Evolutionary conservation across 352 stramenopile species (phyloP), one percentile per base, ranked within the genome.

Genomic region (Globisporangium solare): DNA sequence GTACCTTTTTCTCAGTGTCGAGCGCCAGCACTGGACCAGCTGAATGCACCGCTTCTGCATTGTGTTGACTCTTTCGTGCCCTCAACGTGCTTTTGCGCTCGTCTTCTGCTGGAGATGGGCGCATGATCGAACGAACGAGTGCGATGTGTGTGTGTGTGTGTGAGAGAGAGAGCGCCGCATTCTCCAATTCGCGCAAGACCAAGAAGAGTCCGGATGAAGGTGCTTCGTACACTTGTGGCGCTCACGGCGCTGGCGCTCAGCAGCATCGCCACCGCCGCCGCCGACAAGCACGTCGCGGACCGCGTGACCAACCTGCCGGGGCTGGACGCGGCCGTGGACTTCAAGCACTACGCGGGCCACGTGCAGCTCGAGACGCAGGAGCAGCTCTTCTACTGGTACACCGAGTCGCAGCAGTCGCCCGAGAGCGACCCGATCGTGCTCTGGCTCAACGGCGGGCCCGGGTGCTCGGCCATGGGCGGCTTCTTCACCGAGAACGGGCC

Each of bases 311-410:
- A 64, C 46, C 67, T 92, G 42, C 79, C 81, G 0, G 73, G 75
- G 11, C 69, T 88, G 32, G 57, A 62, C 10, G 61, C 51, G 10
- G 51, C 73, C 31, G 60, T 82, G 12, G 54, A 61, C 45, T 88
- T 92, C 68, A 83, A 88, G 54, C 82, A 92, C 52, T 92, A 90
- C 63, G 63, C 77, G 3, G 79, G 75, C 6, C 79, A 82, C 53
- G 24, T 89, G 32, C 48, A 81, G 50, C 66, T 89, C 13, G 32
- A 74, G 41, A 72, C 66, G 17, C 61, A 75, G 49, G 77, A 63
- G n/a, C 15, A 58, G 24, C 73, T 92, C 40, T 92, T 92, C 47
- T 92, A 92, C 67, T 92, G 82, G 82, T 89, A 88, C 63, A 75
- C 80, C 14, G 82, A 92, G 61, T 81, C 74, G 52, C 75, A 89